phyloP scores from a whole-genome alignment of 805 yeast species.

The Candida mattraensis region DNA sequence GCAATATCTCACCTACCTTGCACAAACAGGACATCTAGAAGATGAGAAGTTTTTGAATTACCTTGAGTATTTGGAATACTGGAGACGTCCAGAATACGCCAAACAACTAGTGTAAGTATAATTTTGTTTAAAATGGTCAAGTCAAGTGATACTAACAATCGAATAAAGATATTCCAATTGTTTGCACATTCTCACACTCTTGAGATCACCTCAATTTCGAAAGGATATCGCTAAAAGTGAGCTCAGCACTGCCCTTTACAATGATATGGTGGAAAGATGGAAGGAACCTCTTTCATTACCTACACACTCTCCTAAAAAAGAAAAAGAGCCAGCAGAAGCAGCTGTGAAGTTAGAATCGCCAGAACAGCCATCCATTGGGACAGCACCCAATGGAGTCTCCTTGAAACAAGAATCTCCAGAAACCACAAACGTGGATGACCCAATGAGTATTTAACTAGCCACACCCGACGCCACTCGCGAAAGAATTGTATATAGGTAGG shows the following conservation, averaged over 20 bases:
- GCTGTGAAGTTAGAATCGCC: neutral
- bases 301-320: constrained; percentile 1
- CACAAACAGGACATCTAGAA: constrained; percentile 77
- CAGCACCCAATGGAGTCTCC: no score
- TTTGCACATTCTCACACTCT: constrained; percentile 70
- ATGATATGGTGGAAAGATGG: constrained; percentile 79
- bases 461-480: no score
- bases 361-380: neutral
- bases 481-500: no score
- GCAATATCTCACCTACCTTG: constrained; percentile 81
- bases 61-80: constrained; percentile 78
- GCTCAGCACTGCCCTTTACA: constrained; percentile 58
- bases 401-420: no score
- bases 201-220: constrained; percentile 53
- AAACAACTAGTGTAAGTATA: constrained; percentile 54
- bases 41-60: constrained; percentile 73
- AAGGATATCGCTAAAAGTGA: constrained; percentile 56
- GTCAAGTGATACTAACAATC: constrained; percentile 7
- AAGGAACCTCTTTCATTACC: constrained; percentile 35
- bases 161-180: constrained; percentile 75
- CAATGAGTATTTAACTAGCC: no score
- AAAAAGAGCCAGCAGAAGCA: constrained; percentile 1
- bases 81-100: constrained; percentile 74
- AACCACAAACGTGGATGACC: no score
- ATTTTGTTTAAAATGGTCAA: no score